Evolutionary conservation across 225 moss, liverwort and hornwort genomes (phyloP).

Genomic region (Pseudoscleropodium purum): DNA sequence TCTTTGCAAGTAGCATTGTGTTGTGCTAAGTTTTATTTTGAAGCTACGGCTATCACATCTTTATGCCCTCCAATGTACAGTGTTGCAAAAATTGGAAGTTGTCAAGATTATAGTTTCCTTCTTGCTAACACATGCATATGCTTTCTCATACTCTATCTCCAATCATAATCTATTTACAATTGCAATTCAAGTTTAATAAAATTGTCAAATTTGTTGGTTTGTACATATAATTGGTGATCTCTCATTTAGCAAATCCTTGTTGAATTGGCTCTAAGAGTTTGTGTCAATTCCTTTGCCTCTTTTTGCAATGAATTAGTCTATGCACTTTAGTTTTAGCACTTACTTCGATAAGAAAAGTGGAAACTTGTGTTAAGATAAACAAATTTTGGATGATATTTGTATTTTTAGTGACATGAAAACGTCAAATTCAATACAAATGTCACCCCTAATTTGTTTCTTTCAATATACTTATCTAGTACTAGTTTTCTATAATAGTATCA

Average conservation of each 20-base stretch:
- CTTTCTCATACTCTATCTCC: not conserved
- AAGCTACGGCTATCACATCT: not conserved
- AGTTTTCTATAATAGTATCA: too few species aligned
- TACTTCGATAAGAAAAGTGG: not conserved
- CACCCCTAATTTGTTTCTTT: not conserved
- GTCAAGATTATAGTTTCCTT: rapidly evolving
- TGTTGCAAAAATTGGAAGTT: not conserved
- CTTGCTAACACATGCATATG: not conserved
- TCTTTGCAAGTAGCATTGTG: rapidly evolving
- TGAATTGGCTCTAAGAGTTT: not conserved
- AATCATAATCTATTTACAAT: not conserved
- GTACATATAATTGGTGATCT: not conserved
- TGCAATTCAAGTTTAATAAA: not conserved
- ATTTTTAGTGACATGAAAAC: rapidly evolving
- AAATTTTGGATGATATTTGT: not conserved
- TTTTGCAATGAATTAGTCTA: not conserved
- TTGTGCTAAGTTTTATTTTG: not conserved
- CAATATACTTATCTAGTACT: too few species aligned
- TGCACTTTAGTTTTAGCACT: not conserved
- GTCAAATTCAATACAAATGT: not conserved
- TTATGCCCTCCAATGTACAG: rapidly evolving
- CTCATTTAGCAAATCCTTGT: not conserved
- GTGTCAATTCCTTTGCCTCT: not conserved
- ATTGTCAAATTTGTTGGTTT: not conserved
- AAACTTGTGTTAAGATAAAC: not conserved